phyloP scores from a whole-genome alignment of 129 eudicot species.

The Escallonia herrerae region DNA sequence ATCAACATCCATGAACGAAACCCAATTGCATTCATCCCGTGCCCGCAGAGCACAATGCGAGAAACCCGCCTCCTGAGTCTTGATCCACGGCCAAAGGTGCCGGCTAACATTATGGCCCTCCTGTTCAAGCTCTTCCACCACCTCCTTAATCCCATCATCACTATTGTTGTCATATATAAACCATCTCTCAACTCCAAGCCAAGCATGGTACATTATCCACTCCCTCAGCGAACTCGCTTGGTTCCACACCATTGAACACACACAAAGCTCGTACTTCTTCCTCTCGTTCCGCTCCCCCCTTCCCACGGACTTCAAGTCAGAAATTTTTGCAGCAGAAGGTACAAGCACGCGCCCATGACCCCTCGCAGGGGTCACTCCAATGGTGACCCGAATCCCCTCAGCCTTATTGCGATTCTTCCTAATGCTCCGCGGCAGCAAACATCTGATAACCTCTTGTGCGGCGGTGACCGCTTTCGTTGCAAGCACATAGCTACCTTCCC shows the following conservation, averaged over 20 bases:
- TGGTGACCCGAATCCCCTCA: conserved; percentile 48
- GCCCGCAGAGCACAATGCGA: conserved; percentile 88
- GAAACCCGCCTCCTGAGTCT: conserved; percentile 98
- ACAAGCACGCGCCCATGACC: conserved; percentile 28
- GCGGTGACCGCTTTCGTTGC: conserved; percentile 61
- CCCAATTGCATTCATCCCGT: conserved; percentile 71
- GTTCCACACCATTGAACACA: conserved; percentile 98
- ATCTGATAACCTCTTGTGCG: conserved; percentile 91
- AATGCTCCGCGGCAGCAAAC: conserved; percentile 58
- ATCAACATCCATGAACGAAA: conserved; percentile 88
- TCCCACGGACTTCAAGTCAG: background rate
- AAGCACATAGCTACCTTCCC: conserved; percentile 20
- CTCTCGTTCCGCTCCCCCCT: background rate
- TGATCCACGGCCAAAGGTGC: conserved; percentile 96
- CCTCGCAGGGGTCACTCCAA: conserved; percentile 40
- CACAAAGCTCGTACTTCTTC: conserved; percentile 71
- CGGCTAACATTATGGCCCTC: conserved; percentile 61
- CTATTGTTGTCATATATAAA: conserved; percentile 91
- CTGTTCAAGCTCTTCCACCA: conserved; percentile 46
- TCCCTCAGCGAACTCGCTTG: conserved; percentile 76
- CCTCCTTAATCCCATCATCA: conserved; percentile 59
- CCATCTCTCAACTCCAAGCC: conserved; percentile 97
- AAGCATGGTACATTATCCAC: conserved; percentile 82
- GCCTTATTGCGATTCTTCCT: conserved; percentile 40
- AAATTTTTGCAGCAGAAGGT: conserved; percentile 80